phyloP scores from a whole-genome alignment of 768 basidiomycete species.

The Trametes maxima region DNA sequence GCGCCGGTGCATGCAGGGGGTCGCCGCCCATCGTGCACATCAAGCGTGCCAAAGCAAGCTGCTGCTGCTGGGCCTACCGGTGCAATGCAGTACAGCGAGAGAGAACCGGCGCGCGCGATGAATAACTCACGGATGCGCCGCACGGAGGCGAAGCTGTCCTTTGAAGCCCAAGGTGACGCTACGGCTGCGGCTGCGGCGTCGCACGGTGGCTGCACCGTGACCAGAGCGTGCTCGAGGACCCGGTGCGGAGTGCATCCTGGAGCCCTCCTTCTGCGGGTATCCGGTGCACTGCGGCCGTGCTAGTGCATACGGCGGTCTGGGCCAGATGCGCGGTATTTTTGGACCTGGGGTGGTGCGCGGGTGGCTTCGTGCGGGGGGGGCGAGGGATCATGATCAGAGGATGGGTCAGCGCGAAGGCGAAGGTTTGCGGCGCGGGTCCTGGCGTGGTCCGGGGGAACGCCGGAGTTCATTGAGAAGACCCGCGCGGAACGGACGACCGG shows the following conservation, averaged over 20 bases:
- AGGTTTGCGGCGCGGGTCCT: neutral
- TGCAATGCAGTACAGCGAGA: neutral
- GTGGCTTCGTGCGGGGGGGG: conserved; percentile 4
- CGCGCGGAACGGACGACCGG: conserved; percentile 15
- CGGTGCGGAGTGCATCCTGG: neutral
- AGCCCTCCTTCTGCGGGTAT: neutral
- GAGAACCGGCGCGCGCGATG: neutral
- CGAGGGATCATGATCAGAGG: neutral
- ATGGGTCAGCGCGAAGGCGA: no score
- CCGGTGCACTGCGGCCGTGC: neutral
- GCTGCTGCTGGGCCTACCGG: neutral
- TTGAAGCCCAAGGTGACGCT: neutral
- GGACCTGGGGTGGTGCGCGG: neutral
- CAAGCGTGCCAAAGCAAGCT: neutral
- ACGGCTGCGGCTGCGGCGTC: neutral
- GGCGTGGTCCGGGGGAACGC: neutral
- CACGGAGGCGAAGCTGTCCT: no score
- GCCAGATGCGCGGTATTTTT: conserved; percentile 1
- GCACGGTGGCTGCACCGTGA: neutral
- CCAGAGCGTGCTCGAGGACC: neutral
- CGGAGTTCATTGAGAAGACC: conserved; percentile 10
- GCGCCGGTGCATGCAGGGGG: no score
- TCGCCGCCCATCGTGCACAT: neutral
- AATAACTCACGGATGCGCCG: no score
- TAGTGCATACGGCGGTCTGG: neutral